phyloP scores from a whole-genome alignment of 129 eudicot genomes.

The Oenanthe sinensis region DNA sequence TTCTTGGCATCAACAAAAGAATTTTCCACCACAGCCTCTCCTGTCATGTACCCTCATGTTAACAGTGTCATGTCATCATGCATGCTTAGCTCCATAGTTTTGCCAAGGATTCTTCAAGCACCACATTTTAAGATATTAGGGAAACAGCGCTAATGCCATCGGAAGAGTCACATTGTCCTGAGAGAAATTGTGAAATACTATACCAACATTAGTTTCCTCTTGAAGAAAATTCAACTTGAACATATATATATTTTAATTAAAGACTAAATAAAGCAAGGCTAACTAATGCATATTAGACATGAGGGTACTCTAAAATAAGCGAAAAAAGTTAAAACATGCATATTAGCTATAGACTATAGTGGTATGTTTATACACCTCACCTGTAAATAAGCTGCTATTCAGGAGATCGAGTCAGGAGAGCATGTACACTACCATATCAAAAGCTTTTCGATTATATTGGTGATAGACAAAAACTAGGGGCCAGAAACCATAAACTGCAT shows the following conservation, averaged over 20 bases:
- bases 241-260: neutral
- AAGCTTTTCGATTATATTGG: too few species aligned
- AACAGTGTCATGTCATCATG: neutral
- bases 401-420: neutral
- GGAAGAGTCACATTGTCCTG: neutral
- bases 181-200: neutral
- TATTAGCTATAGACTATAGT: too few species aligned
- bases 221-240: too few species aligned
- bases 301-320: too few species aligned
- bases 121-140: neutral
- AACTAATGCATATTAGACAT: neutral
- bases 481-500: too few species aligned
- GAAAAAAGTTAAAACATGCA: too few species aligned
- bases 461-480: too few species aligned
- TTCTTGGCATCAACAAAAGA: neutral
- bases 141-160: neutral
- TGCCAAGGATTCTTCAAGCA: neutral
- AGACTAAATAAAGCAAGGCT: neutral
- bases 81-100: neutral
- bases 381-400: too few species aligned
- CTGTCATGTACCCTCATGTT: neutral
- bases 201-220: neutral
- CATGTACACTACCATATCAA: too few species aligned
- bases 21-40: neutral
- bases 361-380: too few species aligned